phyloP scores from a whole-genome alignment of 495 filamentous ascomycete genomes.

The Hyaloscypha bicolor region DNA sequence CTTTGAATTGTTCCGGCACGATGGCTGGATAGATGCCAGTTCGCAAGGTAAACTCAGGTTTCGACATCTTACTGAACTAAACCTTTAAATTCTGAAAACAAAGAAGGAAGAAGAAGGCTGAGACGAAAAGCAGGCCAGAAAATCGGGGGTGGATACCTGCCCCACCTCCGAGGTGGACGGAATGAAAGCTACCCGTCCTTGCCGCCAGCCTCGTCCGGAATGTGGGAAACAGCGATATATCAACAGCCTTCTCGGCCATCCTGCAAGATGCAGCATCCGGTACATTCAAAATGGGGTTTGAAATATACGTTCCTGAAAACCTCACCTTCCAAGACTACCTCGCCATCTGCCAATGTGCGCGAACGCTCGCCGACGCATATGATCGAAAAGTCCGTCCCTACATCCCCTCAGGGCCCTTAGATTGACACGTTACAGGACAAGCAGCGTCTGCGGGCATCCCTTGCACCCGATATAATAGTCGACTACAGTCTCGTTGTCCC shows the following conservation, averaged over 20 bases:
- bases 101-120: not conserved
- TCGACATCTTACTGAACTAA: not conserved
- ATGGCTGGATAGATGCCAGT: conserved; percentile 21
- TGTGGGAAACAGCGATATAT: not conserved
- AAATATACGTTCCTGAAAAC: conserved; percentile 33
- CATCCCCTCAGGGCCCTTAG: not conserved
- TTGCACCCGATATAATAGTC: conserved; percentile 31
- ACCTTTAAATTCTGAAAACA: not conserved
- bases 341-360: conserved; percentile 31
- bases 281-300: conserved; percentile 22
- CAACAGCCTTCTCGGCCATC: not conserved
- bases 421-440: conserved; percentile 22
- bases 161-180: conserved; percentile 12
- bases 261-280: not conserved
- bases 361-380: conserved; percentile 35
- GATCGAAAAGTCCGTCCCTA: conserved; percentile 32
- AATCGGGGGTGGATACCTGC: not conserved
- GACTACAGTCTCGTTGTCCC: conserved; percentile 32
- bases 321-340: conserved; percentile 36
- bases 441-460: conserved; percentile 22
- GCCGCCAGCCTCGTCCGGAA: not conserved
- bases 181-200: not conserved
- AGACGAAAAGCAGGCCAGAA: not conserved
- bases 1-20: conserved; percentile 16
- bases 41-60: conserved; percentile 24